These are phyloP conservation scores for Candida sp. DNA, from an alignment of 1,139 yeast genomes.

Conservation along the genomic window DNA sequence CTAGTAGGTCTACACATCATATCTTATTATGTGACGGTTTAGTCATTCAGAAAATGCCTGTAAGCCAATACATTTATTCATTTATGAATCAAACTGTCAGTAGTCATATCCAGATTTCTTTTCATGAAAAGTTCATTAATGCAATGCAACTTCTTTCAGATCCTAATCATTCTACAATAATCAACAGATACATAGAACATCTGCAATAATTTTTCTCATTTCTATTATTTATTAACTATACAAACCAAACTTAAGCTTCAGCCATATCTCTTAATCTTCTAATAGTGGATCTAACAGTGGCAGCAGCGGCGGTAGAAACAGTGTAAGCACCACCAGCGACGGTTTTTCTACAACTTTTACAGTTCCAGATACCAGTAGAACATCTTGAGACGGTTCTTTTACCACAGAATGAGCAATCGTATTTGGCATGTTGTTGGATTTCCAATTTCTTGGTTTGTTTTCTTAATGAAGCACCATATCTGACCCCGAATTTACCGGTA, in stretches of 20 bases:
- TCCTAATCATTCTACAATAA: too few relatives aligned
- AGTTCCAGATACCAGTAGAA: conserved; percentile 99
- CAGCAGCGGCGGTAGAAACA: conserved; percentile 99
- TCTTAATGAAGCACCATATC: conserved; percentile 99
- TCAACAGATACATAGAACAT: too few relatives aligned
- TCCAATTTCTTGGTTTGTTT: conserved; percentile 99
- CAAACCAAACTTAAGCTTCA: conserved; percentile 71
- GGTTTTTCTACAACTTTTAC: conserved; percentile 92
- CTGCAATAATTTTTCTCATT: conserved; percentile 3
- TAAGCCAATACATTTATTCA: too few relatives aligned
- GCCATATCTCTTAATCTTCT: conserved; percentile 99
- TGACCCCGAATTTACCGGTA: conserved; percentile 99
- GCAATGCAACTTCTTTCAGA: too few relatives aligned
- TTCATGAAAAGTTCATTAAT: too few relatives aligned
- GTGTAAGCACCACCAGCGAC: conserved; percentile 99
- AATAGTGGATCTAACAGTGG: conserved; percentile 99
- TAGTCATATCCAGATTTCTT: too few relatives aligned
- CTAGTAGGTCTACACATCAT: too few relatives aligned
- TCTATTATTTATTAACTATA: conserved; percentile 7
- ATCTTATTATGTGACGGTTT: too few relatives aligned
- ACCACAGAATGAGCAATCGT: conserved; percentile 99
- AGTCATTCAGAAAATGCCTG: too few relatives aligned
- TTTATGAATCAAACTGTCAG: too few relatives aligned
- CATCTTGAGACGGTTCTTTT: conserved; percentile 98
- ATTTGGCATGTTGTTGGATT: conserved; percentile 98